Conservation (phyloP, 441 rosid genomes). For the Populus tomentosa region DNA sequence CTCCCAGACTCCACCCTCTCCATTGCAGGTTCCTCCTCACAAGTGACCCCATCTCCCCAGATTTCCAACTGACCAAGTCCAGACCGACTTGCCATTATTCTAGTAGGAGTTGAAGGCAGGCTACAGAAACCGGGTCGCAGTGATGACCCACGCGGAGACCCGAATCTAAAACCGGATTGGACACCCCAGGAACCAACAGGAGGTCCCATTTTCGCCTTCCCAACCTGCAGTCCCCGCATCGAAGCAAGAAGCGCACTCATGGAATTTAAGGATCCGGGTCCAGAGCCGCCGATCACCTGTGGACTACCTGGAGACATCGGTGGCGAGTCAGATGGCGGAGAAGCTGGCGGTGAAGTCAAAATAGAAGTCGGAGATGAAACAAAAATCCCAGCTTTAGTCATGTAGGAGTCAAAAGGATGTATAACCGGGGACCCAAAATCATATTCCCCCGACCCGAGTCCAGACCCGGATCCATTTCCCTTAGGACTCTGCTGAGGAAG, state of each 20-base stretch:
- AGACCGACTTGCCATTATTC: slow-evolving; percentile 1
- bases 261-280: slow-evolving; percentile 37
- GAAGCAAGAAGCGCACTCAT: slow-evolving; percentile 44
- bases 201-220: slow-evolving; percentile 46
- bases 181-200: slow-evolving; percentile 44
- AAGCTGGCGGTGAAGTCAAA: slow-evolving; percentile 40
- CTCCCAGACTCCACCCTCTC: no score
- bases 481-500: slow-evolving; percentile 41
- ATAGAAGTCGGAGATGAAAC: slow-evolving; percentile 50
- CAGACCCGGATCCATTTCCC: slow-evolving; percentile 11
- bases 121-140: slow-evolving; percentile 49
- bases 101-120: slow-evolving; percentile 47
- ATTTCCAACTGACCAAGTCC: slow-evolving; percentile 25
- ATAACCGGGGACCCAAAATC: slow-evolving; percentile 54
- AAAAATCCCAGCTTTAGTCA: slow-evolving; percentile 16
- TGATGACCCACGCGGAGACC: slow-evolving; percentile 43
- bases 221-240: slow-evolving; percentile 56
- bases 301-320: slow-evolving; percentile 46
- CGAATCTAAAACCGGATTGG: slow-evolving; percentile 33
- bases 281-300: slow-evolving; percentile 39
- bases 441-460: slow-evolving; percentile 25
- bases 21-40: slow-evolving; percentile 67
- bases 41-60: slow-evolving; percentile 28
- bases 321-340: slow-evolving; percentile 55
- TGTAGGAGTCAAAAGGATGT: slow-evolving; percentile 33